Base-by-base conservation (phyloP, 1,139 yeast genomes). In the Hyphopichia fennica region DNA sequence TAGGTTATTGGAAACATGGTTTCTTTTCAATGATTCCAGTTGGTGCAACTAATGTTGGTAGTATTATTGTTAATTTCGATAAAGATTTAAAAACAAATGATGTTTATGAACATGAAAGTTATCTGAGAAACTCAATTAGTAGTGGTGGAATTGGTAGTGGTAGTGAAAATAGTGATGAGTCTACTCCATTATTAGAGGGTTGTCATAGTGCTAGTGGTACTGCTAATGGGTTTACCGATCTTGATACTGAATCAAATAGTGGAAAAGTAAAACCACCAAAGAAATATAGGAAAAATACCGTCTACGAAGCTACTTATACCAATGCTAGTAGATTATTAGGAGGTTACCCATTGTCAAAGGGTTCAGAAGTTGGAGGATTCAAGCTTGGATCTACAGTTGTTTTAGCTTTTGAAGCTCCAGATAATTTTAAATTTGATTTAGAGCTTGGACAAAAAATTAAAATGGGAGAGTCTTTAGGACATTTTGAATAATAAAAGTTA, bases 21-120 rank as follows among this genome's bases (percentile, higher is more conserved):
- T 95, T 95, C 60, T 93, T 93, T 69, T 86, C 96, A 48, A 95
- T 95, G 99, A 91, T 96, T 2, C 98, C 99, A 0, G 99, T 95
- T 10, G 99, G 99, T 20, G 99, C 99, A 23, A 95, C 99, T 6
- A 95, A 95, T 63, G 99, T 95, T 32, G 99, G 99, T 16, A 86
- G 96, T 55, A 93, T 95, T 51, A 82, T 87, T 45, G 79, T 95
- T 50, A 89, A 91, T 59, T 95, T 95, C 57, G 99, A 95, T 66
- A 85, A 87, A 64, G 93, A 89, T 57, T 77, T 95, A 56, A 80
- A 84, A 43, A 95, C 99, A 4, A 95, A 95, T 61, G 83, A 82
- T 40, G 69, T 75, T 30, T 83, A 79, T 53, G 87, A 84, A 60
- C 78, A 77, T 49, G 78, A 70, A 46, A 65, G 70, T 22, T 77